These are phyloP conservation scores for Coniochaeta sp. DNA, from an alignment of 2,329 filamentous ascomycete genomes.

Conservation along the genomic window DNA sequence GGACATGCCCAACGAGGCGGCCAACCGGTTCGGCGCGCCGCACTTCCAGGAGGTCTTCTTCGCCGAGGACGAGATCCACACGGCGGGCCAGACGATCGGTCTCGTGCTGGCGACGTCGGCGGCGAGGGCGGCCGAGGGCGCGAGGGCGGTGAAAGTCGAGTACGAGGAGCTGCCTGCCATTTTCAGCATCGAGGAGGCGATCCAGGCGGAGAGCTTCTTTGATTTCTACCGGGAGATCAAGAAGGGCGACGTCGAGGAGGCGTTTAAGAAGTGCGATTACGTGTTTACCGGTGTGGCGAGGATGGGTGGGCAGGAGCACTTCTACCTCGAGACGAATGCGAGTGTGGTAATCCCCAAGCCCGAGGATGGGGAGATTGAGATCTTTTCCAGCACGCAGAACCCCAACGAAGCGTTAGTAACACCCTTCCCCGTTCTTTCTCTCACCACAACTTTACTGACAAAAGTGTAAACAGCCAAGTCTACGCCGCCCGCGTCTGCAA, in stretches of 20 bases:
- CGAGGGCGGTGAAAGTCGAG: conserved; percentile 76
- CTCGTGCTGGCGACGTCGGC: conserved; percentile 78
- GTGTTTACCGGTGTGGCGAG: conserved; percentile 75
- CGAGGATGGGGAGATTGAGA: conserved; percentile 91
- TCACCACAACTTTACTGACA: too few species aligned
- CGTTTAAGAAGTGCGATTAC: conserved; percentile 71
- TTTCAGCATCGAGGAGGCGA: conserved; percentile 92
- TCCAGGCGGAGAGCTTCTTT: conserved; percentile 83
- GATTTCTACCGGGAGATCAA: conserved; percentile 76
- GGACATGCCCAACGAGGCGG: conserved; percentile 70
- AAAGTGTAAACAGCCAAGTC: conserved; percentile 65
- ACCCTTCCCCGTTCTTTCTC: too few species aligned
- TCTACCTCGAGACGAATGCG: conserved; percentile 92
- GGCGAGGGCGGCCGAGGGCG: conserved; percentile 69
- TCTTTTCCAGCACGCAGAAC: conserved; percentile 91
- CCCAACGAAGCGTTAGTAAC: conserved; percentile 76
- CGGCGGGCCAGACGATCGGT: conserved; percentile 86
- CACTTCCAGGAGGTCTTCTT: conserved; percentile 82
- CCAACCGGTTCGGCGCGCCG: conserved; percentile 89
- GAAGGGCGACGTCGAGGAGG: conserved; percentile 71
- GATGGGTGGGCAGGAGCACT: conserved; percentile 97
- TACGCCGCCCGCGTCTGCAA: conserved; percentile 80
- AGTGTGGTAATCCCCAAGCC: conserved; percentile 79
- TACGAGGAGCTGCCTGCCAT: conserved; percentile 89
- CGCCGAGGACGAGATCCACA: conserved; percentile 82